Base-by-base conservation (phyloP, 2,329 filamentous ascomycete species). In the Dactylellina haptotyla region DNA sequence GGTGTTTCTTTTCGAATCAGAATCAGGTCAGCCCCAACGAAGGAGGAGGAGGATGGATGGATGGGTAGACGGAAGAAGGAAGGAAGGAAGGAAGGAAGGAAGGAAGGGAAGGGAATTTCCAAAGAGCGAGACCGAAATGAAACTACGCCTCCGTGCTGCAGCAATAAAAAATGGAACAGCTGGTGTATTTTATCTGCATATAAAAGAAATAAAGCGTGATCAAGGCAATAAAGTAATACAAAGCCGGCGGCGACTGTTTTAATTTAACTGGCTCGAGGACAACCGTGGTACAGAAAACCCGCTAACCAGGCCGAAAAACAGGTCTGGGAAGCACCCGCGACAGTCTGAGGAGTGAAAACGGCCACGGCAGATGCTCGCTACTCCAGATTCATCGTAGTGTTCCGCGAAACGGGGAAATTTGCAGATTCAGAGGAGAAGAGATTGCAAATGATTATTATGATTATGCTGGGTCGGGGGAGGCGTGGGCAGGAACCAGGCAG, bases 201-300 rank as follows among this genome's bases (percentile, higher is more conserved):
- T 41, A 45, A 43, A 26, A n/a, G n/a, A 56, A 39, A 28, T 30
- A 57, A 56, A 34, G 23, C 16, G 39, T 46, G 48, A 54, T 28
- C 48, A n/a, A n/a, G n/a, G n/a, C n/a, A n/a, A n/a, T n/a, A n/a
- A n/a, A n/a, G n/a, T n/a, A n/a, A n/a, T n/a, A n/a, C n/a, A 39
- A 51, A 14, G 14, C 39, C 16, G 20, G 34, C 20, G 32, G 16
- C 25, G 41, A n/a, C n/a, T 9, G 14, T 45, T 20, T 56, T 50
- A 58, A 66, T 46, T 57, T 50, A 50, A 66, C 48, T 37, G 20
- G 23, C 34, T 62, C 46, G 56, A 53, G n/a, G 16, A 62, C 65
- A 72, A 63, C 66, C 66, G 58, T 72, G 58, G 66, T 72, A 72
- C 66, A 72, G 9, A 43, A 45, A 25, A 34, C 58, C 66, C 59